Conservation (phyloP, 768 basidiomycete species). For the Chlorophyllum brunneum region DNA sequence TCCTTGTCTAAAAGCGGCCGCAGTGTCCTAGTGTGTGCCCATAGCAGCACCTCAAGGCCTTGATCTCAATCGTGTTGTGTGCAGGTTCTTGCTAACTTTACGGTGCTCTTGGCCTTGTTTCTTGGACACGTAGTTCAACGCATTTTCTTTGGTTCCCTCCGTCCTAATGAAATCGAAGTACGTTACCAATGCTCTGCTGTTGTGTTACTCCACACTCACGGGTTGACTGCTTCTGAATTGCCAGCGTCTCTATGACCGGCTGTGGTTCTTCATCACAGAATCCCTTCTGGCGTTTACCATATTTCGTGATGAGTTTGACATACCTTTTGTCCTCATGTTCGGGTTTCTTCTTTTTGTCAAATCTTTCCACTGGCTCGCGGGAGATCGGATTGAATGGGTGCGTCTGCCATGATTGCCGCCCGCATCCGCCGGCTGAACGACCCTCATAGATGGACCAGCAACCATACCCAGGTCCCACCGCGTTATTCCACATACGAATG, state of each 20-base stretch:
- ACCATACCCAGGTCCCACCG: conserved; percentile 79
- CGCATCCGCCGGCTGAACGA: conserved; percentile 7
- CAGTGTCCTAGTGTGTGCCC: conserved; percentile 79
- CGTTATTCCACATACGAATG: conserved; percentile 85
- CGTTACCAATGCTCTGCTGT: conserved; percentile 17
- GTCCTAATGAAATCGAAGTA: conserved; percentile 91
- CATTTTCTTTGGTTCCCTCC: conserved; percentile 87
- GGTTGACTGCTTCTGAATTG: not conserved
- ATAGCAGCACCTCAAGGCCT: not conserved
- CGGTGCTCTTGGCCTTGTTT: conserved; percentile 70
- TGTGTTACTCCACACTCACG: not conserved
- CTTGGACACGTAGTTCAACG: conserved; percentile 76
- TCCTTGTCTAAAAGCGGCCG: conserved; percentile 90
- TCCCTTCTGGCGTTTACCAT: conserved; percentile 95
- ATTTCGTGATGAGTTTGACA: conserved; percentile 92
- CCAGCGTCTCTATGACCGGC: conserved; percentile 90
- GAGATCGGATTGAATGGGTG: conserved; percentile 96
- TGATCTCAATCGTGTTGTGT: conserved; percentile 8
- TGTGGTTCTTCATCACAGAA: conserved; percentile 98
- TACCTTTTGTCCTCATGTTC: conserved; percentile 92
- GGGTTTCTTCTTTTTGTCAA: conserved; percentile 92
- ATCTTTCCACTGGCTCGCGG: conserved; percentile 96
- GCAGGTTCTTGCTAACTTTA: conserved; percentile 90
- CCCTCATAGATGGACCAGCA: conserved; percentile 91
- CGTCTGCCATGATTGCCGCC: conserved; percentile 6